Conservation (phyloP, 139 green algal genomes). For the Closterium sp. region DNA sequence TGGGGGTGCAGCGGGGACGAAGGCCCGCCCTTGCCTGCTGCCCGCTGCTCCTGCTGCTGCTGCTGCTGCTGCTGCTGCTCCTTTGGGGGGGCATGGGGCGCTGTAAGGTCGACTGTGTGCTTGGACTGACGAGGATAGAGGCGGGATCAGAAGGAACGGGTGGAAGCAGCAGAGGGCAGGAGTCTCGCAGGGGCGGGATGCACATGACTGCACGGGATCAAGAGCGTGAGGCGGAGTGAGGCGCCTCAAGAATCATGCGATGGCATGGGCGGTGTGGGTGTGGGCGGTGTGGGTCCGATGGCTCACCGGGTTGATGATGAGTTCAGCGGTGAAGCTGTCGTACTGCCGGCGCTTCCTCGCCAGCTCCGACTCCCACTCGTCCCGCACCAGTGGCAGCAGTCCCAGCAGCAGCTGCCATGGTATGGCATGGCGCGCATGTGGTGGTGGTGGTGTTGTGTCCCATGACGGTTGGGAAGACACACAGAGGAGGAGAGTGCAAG, state of each 20-base stretch:
- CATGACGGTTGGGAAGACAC: too few species aligned
- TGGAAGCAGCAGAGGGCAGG: too few species aligned
- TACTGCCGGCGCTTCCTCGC: conserved; percentile 73
- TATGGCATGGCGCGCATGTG: too few species aligned
- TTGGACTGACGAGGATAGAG: background rate
- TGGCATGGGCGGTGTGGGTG: background rate
- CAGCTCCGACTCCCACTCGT: conserved; percentile 66
- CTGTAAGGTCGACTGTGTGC: background rate
- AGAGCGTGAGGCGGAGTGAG: too few species aligned
- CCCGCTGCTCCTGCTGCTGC: background rate
- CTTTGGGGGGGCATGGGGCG: background rate
- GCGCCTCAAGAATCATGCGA: too few species aligned
- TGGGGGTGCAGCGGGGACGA: background rate
- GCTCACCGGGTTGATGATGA: conserved; percentile 79
- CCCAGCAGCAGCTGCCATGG: conserved; percentile 2
- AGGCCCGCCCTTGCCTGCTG: background rate
- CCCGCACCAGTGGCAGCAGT: conserved; percentile 16
- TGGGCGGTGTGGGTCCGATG: background rate
- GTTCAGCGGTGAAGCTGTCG: conserved; percentile 77
- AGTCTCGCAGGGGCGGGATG: too few species aligned
- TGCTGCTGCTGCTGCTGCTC: background rate
- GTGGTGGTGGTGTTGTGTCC: too few species aligned
- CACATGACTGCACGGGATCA: too few species aligned
- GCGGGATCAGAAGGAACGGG: background rate
- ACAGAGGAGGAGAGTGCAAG: too few species aligned